These are phyloP conservation scores for Scleromitrula shiraiana DNA, from an alignment of 2,329 filamentous ascomycete genomes.

Conservation along the genomic window DNA sequence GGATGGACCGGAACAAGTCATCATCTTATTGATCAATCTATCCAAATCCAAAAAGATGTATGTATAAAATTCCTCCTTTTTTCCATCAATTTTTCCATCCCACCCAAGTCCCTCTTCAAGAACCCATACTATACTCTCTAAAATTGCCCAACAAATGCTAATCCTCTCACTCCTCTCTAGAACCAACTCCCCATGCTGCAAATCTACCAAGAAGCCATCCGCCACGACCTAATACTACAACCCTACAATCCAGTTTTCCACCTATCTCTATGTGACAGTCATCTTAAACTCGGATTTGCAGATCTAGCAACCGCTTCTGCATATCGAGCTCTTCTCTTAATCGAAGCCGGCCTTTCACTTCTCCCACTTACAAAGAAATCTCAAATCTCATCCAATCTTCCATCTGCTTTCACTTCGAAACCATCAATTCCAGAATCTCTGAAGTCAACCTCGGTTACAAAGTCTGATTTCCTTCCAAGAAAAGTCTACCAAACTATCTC, in stretches of 20 bases:
- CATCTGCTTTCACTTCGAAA: too few relatives aligned
- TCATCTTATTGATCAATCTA: conserved; percentile 2
- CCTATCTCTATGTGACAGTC: conserved; percentile 10
- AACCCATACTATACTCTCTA: too few relatives aligned
- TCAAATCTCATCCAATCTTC: too few relatives aligned
- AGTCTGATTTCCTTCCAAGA: background rate
- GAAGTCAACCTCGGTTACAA: too few relatives aligned
- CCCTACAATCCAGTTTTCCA: conserved; percentile 19
- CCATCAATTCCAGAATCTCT: too few relatives aligned
- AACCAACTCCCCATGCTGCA: conserved; percentile 13
- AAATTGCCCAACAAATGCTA: background rate
- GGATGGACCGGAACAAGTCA: conserved; percentile 22
- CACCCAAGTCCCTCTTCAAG: too few relatives aligned
- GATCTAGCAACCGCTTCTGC: conserved; percentile 18
- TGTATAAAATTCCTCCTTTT: background rate
- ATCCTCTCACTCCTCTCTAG: conserved; percentile 2
- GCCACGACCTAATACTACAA: conserved; percentile 1
- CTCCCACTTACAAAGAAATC: background rate
- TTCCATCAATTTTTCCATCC: too few relatives aligned
- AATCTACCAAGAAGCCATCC: conserved; percentile 9
- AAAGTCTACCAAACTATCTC: conserved; percentile 8
- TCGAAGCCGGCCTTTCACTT: conserved; percentile 14
- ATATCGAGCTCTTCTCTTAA: conserved; percentile 18
- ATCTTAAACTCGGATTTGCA: conserved; percentile 20
- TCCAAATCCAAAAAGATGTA: conserved; percentile 14